Base-by-base conservation (phyloP, 257 asterid genomes). In the Echium plantagineum region DNA sequence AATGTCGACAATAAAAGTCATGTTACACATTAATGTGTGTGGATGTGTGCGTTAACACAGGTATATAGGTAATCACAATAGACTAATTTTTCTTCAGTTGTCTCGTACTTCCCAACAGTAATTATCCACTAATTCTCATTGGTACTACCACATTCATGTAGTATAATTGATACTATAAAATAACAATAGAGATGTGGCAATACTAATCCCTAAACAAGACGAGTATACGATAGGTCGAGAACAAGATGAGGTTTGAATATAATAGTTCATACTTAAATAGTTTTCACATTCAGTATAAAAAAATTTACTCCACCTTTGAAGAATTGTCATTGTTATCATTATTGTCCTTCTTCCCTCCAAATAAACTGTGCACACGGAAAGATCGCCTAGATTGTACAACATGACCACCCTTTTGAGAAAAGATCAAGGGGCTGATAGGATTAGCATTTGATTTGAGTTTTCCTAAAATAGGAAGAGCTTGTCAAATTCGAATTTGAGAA, bases 271-370 rank as follows among this genome's bases (percentile, higher is more conserved):
- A 21, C 54, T 18, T 58, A n/a, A 60, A 54, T 30, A 17, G 35
- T 0, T n/a, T 30, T 2, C 15, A 35, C 9, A 8, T 63, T 24
- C 42, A 7, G 4, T 21, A 49, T 1, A 21, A 31, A 52, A 56
- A 20, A 3, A 30, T 32, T 63, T 18, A n/a, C 15, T 52, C 51
- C 6, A 85, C 97, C 94, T 90, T 90, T 10, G 83, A 74, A 58
- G 85, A 68, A 56, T 75, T 69, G 55, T 85, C 94, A 64, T 84
- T 85, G 22, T 74, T 57, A 49, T 84, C 95, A 61, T 69, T 75
- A 59, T 24, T 69, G 52, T 83, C 88, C 74, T 84, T 86, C 69
- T 83, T 85, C 19, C 95, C 90, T 15, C 97, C 97, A 81, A 90
- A 90, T 70, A 90, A 75, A 46, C 83, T 82, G 59, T 72, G 65